phyloP scores from a whole-genome alignment of 78 protist genomes.

The Guillardia theta region DNA sequence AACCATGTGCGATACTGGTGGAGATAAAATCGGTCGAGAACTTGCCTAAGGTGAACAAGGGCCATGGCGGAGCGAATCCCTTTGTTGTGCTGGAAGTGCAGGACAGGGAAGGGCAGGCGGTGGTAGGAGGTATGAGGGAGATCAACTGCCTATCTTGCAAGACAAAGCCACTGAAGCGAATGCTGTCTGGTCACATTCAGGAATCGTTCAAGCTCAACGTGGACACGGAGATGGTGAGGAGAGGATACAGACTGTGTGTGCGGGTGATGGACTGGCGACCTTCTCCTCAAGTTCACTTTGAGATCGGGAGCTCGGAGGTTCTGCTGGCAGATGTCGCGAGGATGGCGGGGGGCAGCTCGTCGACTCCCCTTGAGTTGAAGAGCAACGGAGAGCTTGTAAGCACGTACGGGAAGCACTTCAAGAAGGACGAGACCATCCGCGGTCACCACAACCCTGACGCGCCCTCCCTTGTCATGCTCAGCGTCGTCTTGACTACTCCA shows the following conservation, averaged over 20 bases:
- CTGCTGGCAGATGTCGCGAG: too few species aligned
- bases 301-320: too few species aligned
- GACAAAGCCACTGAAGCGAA: background rate
- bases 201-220: background rate
- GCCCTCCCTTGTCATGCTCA: background rate
- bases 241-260: background rate
- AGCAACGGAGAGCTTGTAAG: background rate
- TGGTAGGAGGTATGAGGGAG: background rate
- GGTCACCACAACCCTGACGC: background rate
- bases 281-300: background rate
- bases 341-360: too few species aligned
- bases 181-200: background rate
- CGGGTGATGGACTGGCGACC: background rate
- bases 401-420: background rate
- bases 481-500: too few species aligned
- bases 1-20: too few species aligned
- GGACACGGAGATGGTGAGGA: background rate
- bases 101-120: background rate
- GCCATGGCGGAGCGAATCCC: background rate
- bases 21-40: too few species aligned
- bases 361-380: too few species aligned
- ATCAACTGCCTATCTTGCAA: background rate
- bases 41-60: background rate
- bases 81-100: background rate
- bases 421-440: background rate